Conservation (phyloP, 2,329 filamentous ascomycete genomes). For the Epicoccum nigrum region DNA sequence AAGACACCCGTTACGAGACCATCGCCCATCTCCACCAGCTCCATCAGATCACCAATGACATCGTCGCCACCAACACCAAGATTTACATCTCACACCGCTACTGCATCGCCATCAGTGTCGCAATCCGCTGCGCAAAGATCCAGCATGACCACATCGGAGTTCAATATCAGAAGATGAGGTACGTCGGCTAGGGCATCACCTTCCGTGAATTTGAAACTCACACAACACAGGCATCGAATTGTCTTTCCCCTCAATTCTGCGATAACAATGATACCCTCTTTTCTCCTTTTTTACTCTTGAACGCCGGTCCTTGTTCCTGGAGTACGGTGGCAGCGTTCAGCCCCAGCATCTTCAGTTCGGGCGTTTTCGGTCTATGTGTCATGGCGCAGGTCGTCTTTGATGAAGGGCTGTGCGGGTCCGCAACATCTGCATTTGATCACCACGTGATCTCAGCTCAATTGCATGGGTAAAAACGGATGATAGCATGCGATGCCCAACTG, state of each 20-base stretch:
- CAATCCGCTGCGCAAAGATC: constrained; percentile 7
- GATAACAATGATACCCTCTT: background rate
- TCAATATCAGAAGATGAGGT: constrained; percentile 12
- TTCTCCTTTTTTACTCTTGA: background rate
- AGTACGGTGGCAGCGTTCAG: background rate
- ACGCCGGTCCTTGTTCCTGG: background rate
- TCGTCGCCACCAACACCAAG: constrained; percentile 13
- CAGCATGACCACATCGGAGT: background rate
- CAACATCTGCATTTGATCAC: background rate
- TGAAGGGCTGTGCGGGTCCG: constrained; percentile 5
- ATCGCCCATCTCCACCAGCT: constrained; percentile 1
- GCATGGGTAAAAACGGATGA: background rate
- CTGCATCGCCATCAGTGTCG: constrained; percentile 7
- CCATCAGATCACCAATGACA: constrained; percentile 13
- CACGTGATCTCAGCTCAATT: background rate
- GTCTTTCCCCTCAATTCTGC: background rate
- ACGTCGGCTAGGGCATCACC: background rate
- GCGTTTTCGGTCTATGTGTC: constrained; percentile 2
- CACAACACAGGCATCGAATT: background rate
- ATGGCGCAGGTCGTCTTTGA: constrained; percentile 9
- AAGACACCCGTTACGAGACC: constrained; percentile 21
- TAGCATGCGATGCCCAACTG: background rate
- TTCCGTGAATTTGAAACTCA: background rate
- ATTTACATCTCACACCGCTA: constrained; percentile 12
- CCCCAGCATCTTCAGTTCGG: background rate